Conservation (phyloP, 768 basidiomycete species). For the Panaeolus papilionaceus region DNA sequence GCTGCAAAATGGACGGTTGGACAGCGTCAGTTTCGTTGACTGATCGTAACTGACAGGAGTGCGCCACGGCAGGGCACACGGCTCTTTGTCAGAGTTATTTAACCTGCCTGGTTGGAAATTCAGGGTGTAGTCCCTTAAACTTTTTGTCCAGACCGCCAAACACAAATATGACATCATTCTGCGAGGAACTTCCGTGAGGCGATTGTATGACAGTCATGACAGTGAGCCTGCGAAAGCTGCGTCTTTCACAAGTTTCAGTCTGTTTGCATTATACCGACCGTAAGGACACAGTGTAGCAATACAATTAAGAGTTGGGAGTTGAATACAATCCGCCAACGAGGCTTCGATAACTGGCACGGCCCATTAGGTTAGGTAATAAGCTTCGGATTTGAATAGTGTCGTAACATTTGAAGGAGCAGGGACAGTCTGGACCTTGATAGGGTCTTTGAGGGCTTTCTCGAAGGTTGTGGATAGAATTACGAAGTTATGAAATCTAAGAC, state of each 20-base stretch:
- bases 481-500: not conserved
- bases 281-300: not conserved
- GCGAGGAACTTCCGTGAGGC: not conserved
- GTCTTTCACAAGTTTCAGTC: not conserved
- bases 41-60: constrained; percentile 5
- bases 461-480: not conserved
- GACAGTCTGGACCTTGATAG: constrained; percentile 1
- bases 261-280: not conserved
- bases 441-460: not conserved
- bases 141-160: not conserved
- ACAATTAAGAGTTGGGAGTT: not conserved
- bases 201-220: not conserved
- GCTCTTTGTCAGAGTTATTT: constrained; percentile 6
- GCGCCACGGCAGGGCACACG: constrained; percentile 5
- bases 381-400: not conserved
- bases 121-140: not conserved
- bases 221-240: not conserved
- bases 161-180: not conserved
- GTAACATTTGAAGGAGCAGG: not conserved
- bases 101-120: not conserved
- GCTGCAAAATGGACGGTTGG: not conserved
- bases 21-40: not conserved
- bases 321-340: constrained; percentile 3
- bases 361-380: not conserved
- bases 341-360: not conserved